These are phyloP conservation scores for Pythium brassicae DNA, from an alignment of 352 stramenopile species.

Conservation along the genomic window DNA sequence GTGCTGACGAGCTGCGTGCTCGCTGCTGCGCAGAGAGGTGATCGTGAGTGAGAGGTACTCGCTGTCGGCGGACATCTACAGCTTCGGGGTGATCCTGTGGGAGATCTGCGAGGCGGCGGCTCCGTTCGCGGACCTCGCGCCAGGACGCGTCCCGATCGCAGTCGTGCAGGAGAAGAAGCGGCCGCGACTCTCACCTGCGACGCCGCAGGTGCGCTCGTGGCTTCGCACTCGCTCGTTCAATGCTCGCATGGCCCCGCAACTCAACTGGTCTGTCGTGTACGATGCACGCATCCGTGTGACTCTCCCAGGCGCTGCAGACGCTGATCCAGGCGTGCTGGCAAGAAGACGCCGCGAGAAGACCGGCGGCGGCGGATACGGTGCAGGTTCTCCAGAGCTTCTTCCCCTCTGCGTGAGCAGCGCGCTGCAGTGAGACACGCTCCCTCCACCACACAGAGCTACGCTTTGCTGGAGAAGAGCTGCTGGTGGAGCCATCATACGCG, in stretches of 20 bases:
- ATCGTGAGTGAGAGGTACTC: constrained; percentile 64
- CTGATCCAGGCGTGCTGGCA: constrained; percentile 69
- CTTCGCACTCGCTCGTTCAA: too few species aligned
- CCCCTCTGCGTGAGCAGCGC: constrained; percentile 15
- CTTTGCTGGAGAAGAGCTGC: too few species aligned
- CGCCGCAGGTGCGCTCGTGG: constrained; percentile 31
- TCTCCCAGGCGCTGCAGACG: constrained; percentile 45
- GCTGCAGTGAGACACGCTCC: too few species aligned
- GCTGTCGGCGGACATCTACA: constrained; percentile 74
- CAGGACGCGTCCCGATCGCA: constrained; percentile 49
- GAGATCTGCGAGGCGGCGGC: constrained; percentile 67
- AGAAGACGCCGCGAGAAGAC: constrained; percentile 42
- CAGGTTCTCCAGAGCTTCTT: constrained; percentile 48
- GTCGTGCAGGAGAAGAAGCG: constrained; percentile 66
- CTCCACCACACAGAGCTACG: neutral
- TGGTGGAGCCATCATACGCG: too few species aligned
- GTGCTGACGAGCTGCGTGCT: neutral
- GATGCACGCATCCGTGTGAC: too few species aligned
- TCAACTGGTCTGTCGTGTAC: too few species aligned
- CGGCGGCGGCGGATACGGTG: constrained; percentile 38
- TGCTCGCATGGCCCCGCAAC: too few species aligned
- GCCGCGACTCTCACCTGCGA: constrained; percentile 51
- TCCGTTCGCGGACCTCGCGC: constrained; percentile 56
- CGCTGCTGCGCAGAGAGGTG: constrained; percentile 50
- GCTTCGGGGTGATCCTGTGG: constrained; percentile 77